Evolutionary conservation across 2,329 filamentous ascomycete species (phyloP).

Genomic region (Fusarium praegraminearum): DNA sequence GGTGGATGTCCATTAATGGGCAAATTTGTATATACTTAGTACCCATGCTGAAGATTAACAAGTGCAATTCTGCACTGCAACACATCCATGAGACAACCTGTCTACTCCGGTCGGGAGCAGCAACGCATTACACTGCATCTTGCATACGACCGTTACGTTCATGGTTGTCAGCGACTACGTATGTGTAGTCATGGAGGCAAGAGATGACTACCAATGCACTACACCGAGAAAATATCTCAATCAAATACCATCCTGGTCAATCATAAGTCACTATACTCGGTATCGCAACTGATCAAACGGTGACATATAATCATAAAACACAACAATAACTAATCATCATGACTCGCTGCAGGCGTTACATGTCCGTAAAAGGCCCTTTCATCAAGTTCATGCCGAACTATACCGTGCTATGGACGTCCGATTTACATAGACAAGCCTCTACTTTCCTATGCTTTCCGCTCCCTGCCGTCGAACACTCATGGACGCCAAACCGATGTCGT

Average conservation of each 20-base stretch:
- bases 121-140: constrained; percentile 9
- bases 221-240: constrained; percentile 10
- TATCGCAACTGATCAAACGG: not conserved
- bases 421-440: constrained; percentile 16
- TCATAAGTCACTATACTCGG: not conserved
- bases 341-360: constrained; percentile 25
- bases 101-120: constrained; percentile 12
- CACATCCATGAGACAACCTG: constrained; percentile 1
- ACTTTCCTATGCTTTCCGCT: constrained; percentile 43
- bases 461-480: constrained; percentile 31
- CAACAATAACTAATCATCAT: not conserved
- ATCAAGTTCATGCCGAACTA: not conserved
- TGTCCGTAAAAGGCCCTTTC: constrained; percentile 40
- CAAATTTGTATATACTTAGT: not conserved
- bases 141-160: constrained; percentile 28
- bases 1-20: constrained; percentile 21
- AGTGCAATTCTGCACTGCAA: not conserved
- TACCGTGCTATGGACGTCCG: constrained; percentile 1
- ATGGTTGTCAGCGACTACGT: constrained; percentile 7
- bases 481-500: constrained; percentile 6
- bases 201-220: constrained; percentile 19
- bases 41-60: not conserved
- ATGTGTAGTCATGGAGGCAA: constrained; percentile 33
- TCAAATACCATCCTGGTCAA: not conserved
- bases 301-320: not conserved